These are phyloP conservation scores for Magnusiomyces suaveolens DNA, from an alignment of 1,139 yeast genomes.

Conservation along the genomic window DNA sequence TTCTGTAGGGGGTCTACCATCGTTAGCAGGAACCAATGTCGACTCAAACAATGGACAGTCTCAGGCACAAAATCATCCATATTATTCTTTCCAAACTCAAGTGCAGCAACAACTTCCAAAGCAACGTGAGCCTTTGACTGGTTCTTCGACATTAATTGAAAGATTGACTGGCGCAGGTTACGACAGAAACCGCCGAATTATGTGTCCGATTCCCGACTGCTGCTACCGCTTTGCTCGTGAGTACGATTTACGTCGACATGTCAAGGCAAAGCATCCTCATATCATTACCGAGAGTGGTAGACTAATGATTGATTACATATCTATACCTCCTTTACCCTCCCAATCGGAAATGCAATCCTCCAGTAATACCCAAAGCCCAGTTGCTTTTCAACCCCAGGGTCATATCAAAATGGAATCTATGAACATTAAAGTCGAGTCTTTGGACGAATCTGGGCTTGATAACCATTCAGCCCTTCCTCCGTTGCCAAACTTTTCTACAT, in stretches of 20 bases:
- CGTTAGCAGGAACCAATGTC: slow-evolving; percentile 12
- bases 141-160: slow-evolving; percentile 24
- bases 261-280: slow-evolving; percentile 24
- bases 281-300: slow-evolving; percentile 10
- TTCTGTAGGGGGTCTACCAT: slow-evolving; percentile 12
- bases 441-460: slow-evolving; percentile 6
- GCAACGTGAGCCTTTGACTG: slow-evolving; percentile 12
- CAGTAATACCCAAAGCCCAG: slow-evolving; percentile 2
- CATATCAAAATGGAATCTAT: background rate
- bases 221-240: slow-evolving; percentile 31
- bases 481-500: slow-evolving; percentile 1
- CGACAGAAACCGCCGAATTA: slow-evolving; percentile 23
- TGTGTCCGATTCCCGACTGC: slow-evolving; percentile 31
- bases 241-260: slow-evolving; percentile 35
- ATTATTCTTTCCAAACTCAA: slow-evolving; percentile 7
- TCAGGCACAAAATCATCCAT: background rate
- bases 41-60: slow-evolving; percentile 4
- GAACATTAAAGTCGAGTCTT: slow-evolving; percentile 1
- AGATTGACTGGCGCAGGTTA: slow-evolving; percentile 34
- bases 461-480: slow-evolving; percentile 7
- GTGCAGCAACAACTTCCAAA: slow-evolving; percentile 1
- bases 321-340: slow-evolving; percentile 2
- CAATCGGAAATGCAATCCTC: slow-evolving; percentile 7
- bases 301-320: slow-evolving; percentile 8
- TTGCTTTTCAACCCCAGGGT: background rate